Conservation (phyloP, 108 stramenopile genomes). For the Nitzschia putrida region DNA sequence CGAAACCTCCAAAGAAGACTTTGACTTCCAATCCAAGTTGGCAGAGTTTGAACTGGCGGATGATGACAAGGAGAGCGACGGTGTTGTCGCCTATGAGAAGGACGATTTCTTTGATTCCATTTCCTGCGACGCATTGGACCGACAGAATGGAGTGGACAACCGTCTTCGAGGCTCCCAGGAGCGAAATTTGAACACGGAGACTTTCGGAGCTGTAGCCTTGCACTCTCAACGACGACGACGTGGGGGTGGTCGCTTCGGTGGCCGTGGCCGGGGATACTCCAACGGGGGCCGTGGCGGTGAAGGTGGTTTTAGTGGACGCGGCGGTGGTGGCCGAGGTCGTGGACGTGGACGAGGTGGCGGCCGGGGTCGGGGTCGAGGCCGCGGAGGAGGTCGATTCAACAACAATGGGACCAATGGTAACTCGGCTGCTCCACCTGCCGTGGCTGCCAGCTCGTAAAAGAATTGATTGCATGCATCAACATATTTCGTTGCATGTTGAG, state of each 20-base stretch:
- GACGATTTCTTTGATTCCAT: slow-evolving; percentile 88
- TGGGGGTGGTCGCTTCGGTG: slow-evolving; percentile 52
- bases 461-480: neutral
- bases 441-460: neutral
- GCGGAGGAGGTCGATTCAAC: slow-evolving; percentile 13
- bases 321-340: slow-evolving; percentile 23
- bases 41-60: slow-evolving; percentile 52
- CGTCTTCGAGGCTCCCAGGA: slow-evolving; percentile 73
- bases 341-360: slow-evolving; percentile 27
- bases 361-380: slow-evolving; percentile 20
- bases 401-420: slow-evolving; percentile 6
- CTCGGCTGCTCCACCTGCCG: neutral
- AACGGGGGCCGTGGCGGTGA: slow-evolving; percentile 34
- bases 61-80: slow-evolving; percentile 33
- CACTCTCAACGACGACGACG: slow-evolving; percentile 52
- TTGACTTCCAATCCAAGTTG: slow-evolving; percentile 79
- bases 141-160: slow-evolving; percentile 71
- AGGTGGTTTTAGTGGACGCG: slow-evolving; percentile 25
- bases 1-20: slow-evolving; percentile 51
- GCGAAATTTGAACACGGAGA: slow-evolving; percentile 80
- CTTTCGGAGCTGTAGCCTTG: slow-evolving; percentile 83
- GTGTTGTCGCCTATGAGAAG: slow-evolving; percentile 58
- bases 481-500: too few relatives aligned
- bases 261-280: slow-evolving; percentile 45
- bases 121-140: slow-evolving; percentile 82